A percentile compares a stretch with the other conserved stretches of the same genome.
phyloP scores from a whole-genome alignment of 192 early-diverging fungal species.

The Linnemannia hyalina region DNA sequence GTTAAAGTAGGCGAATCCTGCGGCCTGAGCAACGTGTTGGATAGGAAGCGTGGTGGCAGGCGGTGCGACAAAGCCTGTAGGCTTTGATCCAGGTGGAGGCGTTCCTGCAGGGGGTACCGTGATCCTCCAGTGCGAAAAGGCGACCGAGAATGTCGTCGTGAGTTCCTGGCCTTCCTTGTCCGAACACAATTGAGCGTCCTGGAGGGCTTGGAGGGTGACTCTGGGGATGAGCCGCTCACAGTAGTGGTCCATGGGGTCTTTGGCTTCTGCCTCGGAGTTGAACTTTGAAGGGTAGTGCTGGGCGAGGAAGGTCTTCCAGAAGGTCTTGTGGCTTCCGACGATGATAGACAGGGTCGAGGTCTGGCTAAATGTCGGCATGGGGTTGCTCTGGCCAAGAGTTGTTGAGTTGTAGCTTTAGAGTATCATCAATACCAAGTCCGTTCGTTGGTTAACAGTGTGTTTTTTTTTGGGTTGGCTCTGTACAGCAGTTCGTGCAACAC shows the following conservation, averaged over 20 bases:
- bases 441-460: neutral
- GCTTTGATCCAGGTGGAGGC: constrained; percentile 36
- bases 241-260: constrained; percentile 55
- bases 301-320: constrained; percentile 47
- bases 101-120: constrained; percentile 46
- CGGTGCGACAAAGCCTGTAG: constrained; percentile 50
- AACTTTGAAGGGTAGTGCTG: constrained; percentile 44
- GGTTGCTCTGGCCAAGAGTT: constrained; percentile 30
- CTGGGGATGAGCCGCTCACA: constrained; percentile 47
- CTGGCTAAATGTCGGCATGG: constrained; percentile 49
- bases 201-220: constrained; percentile 41
- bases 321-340: constrained; percentile 41
- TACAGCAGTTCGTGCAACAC: neutral
- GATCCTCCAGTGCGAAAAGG: constrained; percentile 49
- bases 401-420: constrained; percentile 43
- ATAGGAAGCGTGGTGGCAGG: constrained; percentile 28
- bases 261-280: constrained; percentile 27
- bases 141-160: constrained; percentile 41
- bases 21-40: constrained; percentile 53
- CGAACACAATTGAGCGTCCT: constrained; percentile 37
- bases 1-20: constrained; percentile 50
- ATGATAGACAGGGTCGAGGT: constrained; percentile 50
- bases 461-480: neutral
- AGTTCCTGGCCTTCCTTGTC: constrained; percentile 28
- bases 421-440: neutral